These are phyloP conservation scores for Cryptosporidium meleagridis DNA, from an alignment of 169 alveolate genomes.

Conservation along the genomic window DNA sequence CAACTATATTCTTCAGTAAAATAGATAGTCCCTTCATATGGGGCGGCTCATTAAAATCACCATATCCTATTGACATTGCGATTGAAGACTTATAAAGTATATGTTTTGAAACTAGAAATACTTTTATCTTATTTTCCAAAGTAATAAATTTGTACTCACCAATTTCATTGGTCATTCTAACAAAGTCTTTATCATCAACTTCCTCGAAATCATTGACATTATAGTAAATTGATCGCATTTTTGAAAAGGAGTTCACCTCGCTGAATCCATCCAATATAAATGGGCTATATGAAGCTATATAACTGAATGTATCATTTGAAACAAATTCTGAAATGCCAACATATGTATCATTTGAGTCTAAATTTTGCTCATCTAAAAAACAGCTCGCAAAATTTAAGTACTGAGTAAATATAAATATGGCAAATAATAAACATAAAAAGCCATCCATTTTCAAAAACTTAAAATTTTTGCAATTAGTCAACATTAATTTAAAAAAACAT, in stretches of 20 bases:
- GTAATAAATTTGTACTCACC: conserved; percentile 47
- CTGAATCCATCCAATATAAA: conserved; percentile 14
- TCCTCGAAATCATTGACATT: conserved; percentile 45
- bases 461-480: neutral
- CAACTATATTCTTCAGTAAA: conserved; percentile 27
- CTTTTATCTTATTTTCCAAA: conserved; percentile 37
- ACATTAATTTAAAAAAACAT: neutral
- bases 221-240: conserved; percentile 35
- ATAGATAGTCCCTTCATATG: conserved; percentile 4
- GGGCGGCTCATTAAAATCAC: conserved; percentile 28
- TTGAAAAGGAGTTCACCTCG: conserved; percentile 10
- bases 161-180: neutral
- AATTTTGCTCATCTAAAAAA: neutral
- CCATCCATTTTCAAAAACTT: neutral
- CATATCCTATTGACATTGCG: conserved; percentile 17
- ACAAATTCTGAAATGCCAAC: conserved; percentile 38
- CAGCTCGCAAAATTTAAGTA: neutral
- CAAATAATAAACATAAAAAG: neutral
- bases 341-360: neutral
- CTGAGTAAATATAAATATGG: neutral
- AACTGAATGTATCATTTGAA: conserved; percentile 32
- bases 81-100: conserved; percentile 46
- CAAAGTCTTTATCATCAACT: conserved; percentile 23
- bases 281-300: conserved; percentile 39
- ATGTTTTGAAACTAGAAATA: conserved; percentile 33